Base-by-base conservation (phyloP, 2,329 filamentous ascomycete genomes). In the Macrophomina phaseolina region DNA sequence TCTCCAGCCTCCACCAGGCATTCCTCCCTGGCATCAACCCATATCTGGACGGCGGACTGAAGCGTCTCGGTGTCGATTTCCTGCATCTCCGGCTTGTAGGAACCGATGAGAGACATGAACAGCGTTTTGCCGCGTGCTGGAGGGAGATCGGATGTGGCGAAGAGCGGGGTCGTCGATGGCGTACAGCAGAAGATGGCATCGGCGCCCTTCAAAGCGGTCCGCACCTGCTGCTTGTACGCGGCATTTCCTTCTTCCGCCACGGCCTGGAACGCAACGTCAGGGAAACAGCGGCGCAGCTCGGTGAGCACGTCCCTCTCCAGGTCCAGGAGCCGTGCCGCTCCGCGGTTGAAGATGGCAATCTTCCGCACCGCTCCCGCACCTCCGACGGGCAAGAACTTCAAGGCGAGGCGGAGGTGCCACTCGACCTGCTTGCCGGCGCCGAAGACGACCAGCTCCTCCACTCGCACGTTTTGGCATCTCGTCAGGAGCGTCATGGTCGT, bases 401-500 rank as follows among this genome's bases (percentile, higher is more conserved):
- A 68, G 0, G 80, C 81, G 4, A 85, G 73, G 16, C 82, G 76
- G 3, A 81, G 75, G 70, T 85, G 83, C 83, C 83, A 85, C 65
- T 82, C 76, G 0, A 82, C 82, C 69, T 85, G 83, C 51, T 81
- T 79, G 0, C 83, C 83, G 0, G 82, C 81, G 8, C 83, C 83
- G 67, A 85, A 83, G 1, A 85, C 78, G 9, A 85, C 71, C 1
- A 84, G 70, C 1, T 76, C 75, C n/a, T 73, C 73, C 36, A 68
- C 23, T 16, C 23, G 16, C 16, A 16, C 69, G 4, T 36, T 23
- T 11, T 66, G 67, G 1, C 74, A 66, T 51, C 65, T 48, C 14
- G 62, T 60, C 34, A 69, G 74, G 8, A 93, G 83, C 32, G 89
- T 88, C 64, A 90, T 86, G 4, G 90, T 90, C 1, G 88, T 88